Percentiles rank a stretch among this genome's conserved stretches.
These are phyloP conservation scores for Styphnolobium japonicum DNA, from an alignment of 306 rosid species.

Conservation along the genomic window DNA sequence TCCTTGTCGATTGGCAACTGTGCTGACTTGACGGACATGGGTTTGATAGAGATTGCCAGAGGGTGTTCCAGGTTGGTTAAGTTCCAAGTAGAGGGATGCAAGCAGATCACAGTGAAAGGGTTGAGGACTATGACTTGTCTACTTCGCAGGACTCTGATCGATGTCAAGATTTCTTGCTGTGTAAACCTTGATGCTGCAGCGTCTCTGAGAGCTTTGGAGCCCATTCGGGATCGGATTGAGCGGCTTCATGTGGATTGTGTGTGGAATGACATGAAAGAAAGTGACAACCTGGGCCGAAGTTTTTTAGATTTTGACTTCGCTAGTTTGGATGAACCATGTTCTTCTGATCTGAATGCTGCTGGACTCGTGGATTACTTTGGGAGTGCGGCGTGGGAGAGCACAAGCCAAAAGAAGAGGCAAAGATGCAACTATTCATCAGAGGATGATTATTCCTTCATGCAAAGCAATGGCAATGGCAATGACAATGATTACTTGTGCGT, in stretches of 20 bases:
- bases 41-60: conserved; percentile 81
- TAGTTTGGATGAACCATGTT: conserved; percentile 14
- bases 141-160: conserved; percentile 53
- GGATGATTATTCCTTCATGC: conserved; percentile 6
- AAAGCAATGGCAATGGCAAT: conserved; percentile 33
- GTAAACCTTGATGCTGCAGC: conserved; percentile 55
- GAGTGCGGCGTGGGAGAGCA: conserved; percentile 14
- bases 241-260: conserved; percentile 85
- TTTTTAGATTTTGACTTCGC: conserved; percentile 28
- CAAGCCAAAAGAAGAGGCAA: conserved; percentile 41
- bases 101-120: conserved; percentile 63
- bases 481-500: conserved; percentile 37
- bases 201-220: conserved; percentile 69
- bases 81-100: conserved; percentile 81
- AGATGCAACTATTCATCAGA: conserved; percentile 28
- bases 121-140: conserved; percentile 68
- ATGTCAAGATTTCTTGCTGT: conserved; percentile 70
- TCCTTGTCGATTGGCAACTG: conserved; percentile 64
- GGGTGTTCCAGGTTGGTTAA: conserved; percentile 68
- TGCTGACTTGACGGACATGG: conserved; percentile 82
- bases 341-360: background rate
- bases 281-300: conserved; percentile 33
- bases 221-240: conserved; percentile 55
- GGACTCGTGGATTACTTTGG: conserved; percentile 7
- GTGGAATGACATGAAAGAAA: conserved; percentile 51